Percentiles rank a stretch among this genome's conserved stretches.
phyloP scores from a whole-genome alignment of 352 stramenopile genomes.

The Pythium biforme region DNA sequence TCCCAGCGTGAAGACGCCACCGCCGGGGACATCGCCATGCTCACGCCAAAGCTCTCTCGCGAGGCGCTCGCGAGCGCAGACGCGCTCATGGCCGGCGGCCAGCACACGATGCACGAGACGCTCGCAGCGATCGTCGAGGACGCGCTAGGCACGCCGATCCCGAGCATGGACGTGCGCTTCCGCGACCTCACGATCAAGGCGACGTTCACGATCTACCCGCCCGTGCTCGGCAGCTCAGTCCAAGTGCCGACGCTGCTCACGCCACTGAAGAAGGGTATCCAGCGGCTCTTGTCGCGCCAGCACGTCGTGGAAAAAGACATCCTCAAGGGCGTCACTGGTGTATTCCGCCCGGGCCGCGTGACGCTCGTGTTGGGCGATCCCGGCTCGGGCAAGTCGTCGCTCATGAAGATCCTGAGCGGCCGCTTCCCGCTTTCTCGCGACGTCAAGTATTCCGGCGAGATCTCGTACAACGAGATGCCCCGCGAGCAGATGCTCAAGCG shows the following conservation, averaged over 20 bases:
- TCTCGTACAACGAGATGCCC: slow-evolving; percentile 46
- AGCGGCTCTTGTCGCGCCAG: slow-evolving; percentile 18
- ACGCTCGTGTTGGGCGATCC: slow-evolving; percentile 56
- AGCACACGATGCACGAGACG: slow-evolving; percentile 52
- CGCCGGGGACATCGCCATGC: background rate
- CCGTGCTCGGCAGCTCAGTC: background rate
- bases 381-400: slow-evolving; percentile 39
- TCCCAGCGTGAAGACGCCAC: background rate
- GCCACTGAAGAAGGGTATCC: slow-evolving; percentile 32
- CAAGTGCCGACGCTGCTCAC: slow-evolving; percentile 46
- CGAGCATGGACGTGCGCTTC: slow-evolving; percentile 56
- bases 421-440: slow-evolving; percentile 49
- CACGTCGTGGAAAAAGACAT: slow-evolving; percentile 48
- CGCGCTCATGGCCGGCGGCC: slow-evolving; percentile 39
- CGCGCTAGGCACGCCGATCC: slow-evolving; percentile 38
- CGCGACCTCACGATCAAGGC: slow-evolving; percentile 46
- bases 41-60: slow-evolving; percentile 21
- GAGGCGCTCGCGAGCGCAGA: slow-evolving; percentile 44
- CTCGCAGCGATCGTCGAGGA: slow-evolving; percentile 43
- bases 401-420: slow-evolving; percentile 53
- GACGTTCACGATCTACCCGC: slow-evolving; percentile 17
- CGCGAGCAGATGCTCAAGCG: slow-evolving; percentile 28
- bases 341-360: slow-evolving; percentile 45
- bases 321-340: slow-evolving; percentile 41
- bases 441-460: slow-evolving; percentile 40